Conservation (phyloP, 371 early-diverging fungal species). For the Rhizomucor pusillus region DNA sequence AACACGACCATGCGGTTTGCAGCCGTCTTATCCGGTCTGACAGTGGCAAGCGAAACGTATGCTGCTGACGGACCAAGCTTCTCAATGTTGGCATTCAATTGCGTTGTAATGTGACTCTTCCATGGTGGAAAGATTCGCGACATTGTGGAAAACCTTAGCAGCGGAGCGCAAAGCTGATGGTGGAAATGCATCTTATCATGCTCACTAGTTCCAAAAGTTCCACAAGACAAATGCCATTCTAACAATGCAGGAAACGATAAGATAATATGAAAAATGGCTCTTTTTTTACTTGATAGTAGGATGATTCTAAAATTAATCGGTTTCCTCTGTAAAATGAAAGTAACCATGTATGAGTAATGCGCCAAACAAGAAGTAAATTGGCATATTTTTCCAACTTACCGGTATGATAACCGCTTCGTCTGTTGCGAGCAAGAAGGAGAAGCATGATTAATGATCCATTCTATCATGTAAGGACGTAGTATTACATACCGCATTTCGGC, state of each 20-base stretch:
- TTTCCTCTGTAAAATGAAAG: slow-evolving; percentile 24
- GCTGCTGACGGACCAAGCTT: slow-evolving; percentile 26
- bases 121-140: slow-evolving; percentile 10
- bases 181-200: too few relatives aligned
- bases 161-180: too few relatives aligned
- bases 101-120: slow-evolving; percentile 21
- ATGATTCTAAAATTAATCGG: slow-evolving; percentile 17
- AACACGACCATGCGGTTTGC: slow-evolving; percentile 49
- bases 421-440: slow-evolving; percentile 11
- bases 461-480: background rate
- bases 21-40: slow-evolving; percentile 32
- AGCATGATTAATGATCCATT: background rate
- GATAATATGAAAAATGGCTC: too few relatives aligned
- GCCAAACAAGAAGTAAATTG: background rate
- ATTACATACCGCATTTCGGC: slow-evolving; percentile 79
- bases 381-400: slow-evolving; percentile 9
- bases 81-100: slow-evolving; percentile 36
- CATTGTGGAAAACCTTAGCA: too few relatives aligned
- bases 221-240: too few relatives aligned
- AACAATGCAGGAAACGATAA: too few relatives aligned
- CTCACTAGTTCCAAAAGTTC: too few relatives aligned
- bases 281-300: too few relatives aligned
- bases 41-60: slow-evolving; percentile 40
- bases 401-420: slow-evolving; percentile 51
- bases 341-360: background rate